phyloP scores from a whole-genome alignment of 2,329 filamentous ascomycete species.

The Aspergillus quadricinctus region DNA sequence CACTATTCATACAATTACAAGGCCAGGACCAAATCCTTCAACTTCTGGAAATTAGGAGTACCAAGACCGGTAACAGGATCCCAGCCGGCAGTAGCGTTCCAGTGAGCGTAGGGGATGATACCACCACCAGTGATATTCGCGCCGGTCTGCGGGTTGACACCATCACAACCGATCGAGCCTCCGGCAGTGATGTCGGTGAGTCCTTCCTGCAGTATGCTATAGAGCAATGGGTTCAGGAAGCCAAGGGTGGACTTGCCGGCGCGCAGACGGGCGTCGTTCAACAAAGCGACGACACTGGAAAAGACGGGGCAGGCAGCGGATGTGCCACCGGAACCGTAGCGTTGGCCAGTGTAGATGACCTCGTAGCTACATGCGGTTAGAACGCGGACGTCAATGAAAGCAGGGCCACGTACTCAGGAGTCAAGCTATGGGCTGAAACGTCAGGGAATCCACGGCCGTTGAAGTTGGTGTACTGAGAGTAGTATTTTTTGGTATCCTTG shows the following conservation, averaged over 20 bases:
- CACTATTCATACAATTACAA: slow-evolving; percentile 3
- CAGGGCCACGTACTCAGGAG: slow-evolving; percentile 41
- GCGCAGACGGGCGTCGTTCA: slow-evolving; percentile 56
- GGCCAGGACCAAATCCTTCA: slow-evolving; percentile 18
- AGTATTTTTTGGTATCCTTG: slow-evolving; percentile 33
- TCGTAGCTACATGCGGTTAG: slow-evolving; percentile 7
- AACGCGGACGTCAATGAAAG: slow-evolving; percentile 15
- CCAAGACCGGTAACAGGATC: slow-evolving; percentile 40
- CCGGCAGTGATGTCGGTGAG: slow-evolving; percentile 46
- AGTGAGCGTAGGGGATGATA: slow-evolving; percentile 22
- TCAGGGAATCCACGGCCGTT: slow-evolving; percentile 53
- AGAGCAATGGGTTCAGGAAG: slow-evolving; percentile 56
- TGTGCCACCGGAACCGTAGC: slow-evolving; percentile 17
- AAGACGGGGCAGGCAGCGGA: slow-evolving; percentile 52
- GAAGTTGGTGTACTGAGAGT: slow-evolving; percentile 46
- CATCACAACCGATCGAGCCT: slow-evolving; percentile 30
- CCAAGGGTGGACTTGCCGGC: slow-evolving; percentile 49
- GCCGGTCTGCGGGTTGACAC: slow-evolving; percentile 26
- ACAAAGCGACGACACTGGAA: slow-evolving; percentile 53
- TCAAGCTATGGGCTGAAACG: slow-evolving; percentile 55
- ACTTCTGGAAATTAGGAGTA: slow-evolving; percentile 23
- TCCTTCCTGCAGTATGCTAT: slow-evolving; percentile 44
- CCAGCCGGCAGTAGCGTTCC: slow-evolving; percentile 36
- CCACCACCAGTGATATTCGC: slow-evolving; percentile 15
- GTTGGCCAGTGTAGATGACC: slow-evolving; percentile 12